These are phyloP conservation scores for Taiozyma onychis DNA, from an alignment of 1,139 yeast species.

Conservation along the genomic window DNA sequence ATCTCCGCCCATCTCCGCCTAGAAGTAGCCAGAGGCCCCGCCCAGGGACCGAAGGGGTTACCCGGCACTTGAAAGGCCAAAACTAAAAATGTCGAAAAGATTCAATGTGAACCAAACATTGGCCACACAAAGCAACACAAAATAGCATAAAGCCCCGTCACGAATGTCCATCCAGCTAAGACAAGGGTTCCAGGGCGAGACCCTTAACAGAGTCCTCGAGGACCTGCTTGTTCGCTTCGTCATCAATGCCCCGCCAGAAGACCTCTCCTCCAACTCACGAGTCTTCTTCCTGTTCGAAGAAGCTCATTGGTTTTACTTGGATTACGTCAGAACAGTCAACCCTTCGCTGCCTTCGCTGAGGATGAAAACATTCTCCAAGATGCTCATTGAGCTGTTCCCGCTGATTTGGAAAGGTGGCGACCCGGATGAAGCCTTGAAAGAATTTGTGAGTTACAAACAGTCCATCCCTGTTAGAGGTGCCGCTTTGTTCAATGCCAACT, in stretches of 20 bases:
- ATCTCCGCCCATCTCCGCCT: no score
- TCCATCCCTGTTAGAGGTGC: conserved; percentile 97
- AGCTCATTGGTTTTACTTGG: conserved; percentile 97
- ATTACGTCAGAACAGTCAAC: conserved; percentile 69
- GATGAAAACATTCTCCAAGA: conserved; percentile 73
- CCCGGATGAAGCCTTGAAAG: conserved; percentile 65
- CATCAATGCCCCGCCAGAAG: conserved; percentile 89
- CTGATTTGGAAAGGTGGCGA: conserved; percentile 82
- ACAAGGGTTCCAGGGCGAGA: conserved; percentile 24
- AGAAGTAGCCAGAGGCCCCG: no score
- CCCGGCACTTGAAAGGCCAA: no score
- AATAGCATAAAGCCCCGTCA: neutral
- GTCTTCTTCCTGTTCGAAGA: conserved; percentile 94
- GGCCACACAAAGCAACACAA: no score
- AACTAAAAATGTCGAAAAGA: no score
- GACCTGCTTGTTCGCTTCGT: conserved; percentile 87
- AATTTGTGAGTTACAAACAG: conserved; percentile 80
- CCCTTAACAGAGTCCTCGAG: conserved; percentile 75
- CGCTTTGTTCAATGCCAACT: conserved; percentile 68
- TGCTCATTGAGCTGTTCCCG: conserved; percentile 74
- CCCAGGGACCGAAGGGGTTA: no score
- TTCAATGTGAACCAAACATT: no score
- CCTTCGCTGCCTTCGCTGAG: conserved; percentile 75
- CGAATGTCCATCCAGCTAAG: conserved; percentile 21
- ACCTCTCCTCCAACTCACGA: conserved; percentile 77